These are phyloP conservation scores for Hypoxylon lienhwacheense DNA, from an alignment of 495 filamentous ascomycete species.

Conservation along the genomic window DNA sequence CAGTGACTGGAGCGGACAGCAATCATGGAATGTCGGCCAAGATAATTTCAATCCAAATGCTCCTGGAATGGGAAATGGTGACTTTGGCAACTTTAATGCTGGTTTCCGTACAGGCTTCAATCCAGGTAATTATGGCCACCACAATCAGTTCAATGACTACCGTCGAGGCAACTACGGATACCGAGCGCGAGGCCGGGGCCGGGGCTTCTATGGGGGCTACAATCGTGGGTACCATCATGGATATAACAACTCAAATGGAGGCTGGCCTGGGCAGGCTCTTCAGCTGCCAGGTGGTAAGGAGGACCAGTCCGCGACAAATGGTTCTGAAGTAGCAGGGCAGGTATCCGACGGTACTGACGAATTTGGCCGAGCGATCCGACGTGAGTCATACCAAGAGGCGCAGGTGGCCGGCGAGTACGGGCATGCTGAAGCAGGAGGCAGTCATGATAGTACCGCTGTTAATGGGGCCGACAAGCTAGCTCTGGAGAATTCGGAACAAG, in stretches of 20 bases:
- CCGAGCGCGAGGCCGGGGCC: constrained; percentile 67
- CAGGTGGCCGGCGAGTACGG: constrained; percentile 25
- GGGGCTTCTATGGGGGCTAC: constrained; percentile 53
- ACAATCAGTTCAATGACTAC: constrained; percentile 66
- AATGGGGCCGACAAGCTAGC: constrained; percentile 23
- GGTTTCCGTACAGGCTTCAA: constrained; percentile 64
- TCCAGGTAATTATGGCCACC: constrained; percentile 65
- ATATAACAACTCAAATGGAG: constrained; percentile 34
- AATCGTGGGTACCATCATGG: constrained; percentile 48
- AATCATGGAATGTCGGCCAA: constrained; percentile 76
- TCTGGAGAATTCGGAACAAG: constrained; percentile 24
- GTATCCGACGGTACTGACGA: constrained; percentile 50
- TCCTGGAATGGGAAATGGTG: constrained; percentile 72
- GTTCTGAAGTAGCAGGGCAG: constrained; percentile 41
- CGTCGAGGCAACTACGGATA: constrained; percentile 59
- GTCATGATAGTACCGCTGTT: constrained; percentile 22
- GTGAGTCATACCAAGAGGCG: constrained; percentile 27
- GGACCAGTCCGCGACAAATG: constrained; percentile 42
- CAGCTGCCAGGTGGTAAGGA: constrained; percentile 43
- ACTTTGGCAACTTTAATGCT: constrained; percentile 79
- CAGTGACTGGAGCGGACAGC: constrained; percentile 67
- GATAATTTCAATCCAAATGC: constrained; percentile 75
- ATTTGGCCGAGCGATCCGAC: constrained; percentile 53
- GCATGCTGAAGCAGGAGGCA: constrained; percentile 11
- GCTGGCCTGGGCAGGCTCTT: constrained; percentile 35